phyloP scores from a whole-genome alignment of 2,329 filamentous ascomycete genomes.

The Colletotrichum sp. region DNA sequence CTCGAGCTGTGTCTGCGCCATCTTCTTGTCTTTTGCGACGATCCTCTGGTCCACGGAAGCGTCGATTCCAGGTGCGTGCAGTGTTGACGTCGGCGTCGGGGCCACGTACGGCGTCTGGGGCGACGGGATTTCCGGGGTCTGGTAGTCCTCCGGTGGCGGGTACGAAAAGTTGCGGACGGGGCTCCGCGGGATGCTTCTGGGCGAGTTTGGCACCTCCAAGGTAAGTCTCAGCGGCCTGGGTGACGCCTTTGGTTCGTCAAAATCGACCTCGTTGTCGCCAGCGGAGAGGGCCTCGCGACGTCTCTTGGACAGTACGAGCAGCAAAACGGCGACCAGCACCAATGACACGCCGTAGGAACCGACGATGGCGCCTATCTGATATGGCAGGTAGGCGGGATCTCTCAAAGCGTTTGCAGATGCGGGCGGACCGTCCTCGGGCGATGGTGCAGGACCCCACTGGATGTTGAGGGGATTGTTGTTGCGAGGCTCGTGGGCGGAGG shows the following conservation, averaged over 20 bases:
- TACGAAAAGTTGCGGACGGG: conserved; percentile 55
- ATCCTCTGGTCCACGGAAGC: conserved; percentile 78
- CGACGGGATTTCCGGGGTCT: conserved; percentile 34
- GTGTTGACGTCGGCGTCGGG: conserved; percentile 53
- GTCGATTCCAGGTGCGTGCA: conserved; percentile 64
- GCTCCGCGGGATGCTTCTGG: conserved; percentile 26
- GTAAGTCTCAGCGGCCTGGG: conserved; percentile 25
- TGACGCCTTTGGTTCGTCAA: conserved; percentile 30
- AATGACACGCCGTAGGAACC: conserved; percentile 83
- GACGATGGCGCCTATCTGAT: conserved; percentile 83
- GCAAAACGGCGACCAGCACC: conserved; percentile 71
- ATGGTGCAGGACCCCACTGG: conserved; percentile 61
- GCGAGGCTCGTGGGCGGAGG: conserved; percentile 25
- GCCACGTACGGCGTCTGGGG: conserved; percentile 45
- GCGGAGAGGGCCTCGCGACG: conserved; percentile 56
- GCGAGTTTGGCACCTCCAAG: conserved; percentile 24
- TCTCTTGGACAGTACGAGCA: conserved; percentile 65
- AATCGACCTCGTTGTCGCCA: conserved; percentile 59
- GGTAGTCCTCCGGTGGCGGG: conserved; percentile 44
- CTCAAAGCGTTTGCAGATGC: conserved; percentile 63
- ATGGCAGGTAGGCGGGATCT: conserved; percentile 68
- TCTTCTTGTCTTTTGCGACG: conserved; percentile 74
- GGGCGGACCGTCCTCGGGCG: conserved; percentile 65
- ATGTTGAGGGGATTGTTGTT: conserved; percentile 47
- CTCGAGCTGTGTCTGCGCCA: conserved; percentile 84